Evolutionary conservation across 352 stramenopile species (phyloP).

Genomic region (Globisporangium cylindrosporum): DNA sequence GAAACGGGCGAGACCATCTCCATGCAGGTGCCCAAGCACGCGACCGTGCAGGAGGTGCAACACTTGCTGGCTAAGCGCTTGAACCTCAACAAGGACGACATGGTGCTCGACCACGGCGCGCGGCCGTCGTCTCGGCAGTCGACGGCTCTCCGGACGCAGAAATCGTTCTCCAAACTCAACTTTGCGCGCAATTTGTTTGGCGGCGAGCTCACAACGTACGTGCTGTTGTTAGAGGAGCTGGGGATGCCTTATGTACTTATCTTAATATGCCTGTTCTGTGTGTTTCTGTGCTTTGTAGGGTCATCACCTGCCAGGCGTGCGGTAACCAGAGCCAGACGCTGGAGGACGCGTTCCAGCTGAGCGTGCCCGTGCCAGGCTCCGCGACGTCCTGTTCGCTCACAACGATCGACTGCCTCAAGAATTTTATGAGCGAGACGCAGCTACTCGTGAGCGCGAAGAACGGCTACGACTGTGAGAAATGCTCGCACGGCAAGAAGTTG

Average conservation of each 20-base stretch:
- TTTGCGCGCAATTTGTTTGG: constrained; percentile 62
- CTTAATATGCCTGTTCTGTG: background rate
- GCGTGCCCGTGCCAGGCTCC: constrained; percentile 43
- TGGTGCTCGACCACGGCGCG: constrained; percentile 36
- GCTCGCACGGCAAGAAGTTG: constrained; percentile 33
- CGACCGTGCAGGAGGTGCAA: constrained; percentile 51
- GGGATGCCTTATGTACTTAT: background rate
- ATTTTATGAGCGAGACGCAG: constrained; percentile 46
- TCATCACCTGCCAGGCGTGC: constrained; percentile 45
- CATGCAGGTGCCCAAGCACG: constrained; percentile 43
- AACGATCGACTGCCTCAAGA: constrained; percentile 45
- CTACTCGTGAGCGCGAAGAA: constrained; percentile 50
- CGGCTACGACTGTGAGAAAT: constrained; percentile 72
- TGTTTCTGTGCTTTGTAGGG: constrained; percentile 16
- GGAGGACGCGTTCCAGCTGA: constrained; percentile 65
- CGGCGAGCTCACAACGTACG: constrained; percentile 49
- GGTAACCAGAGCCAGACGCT: constrained; percentile 47
- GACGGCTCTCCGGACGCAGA: constrained; percentile 20
- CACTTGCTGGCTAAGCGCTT: constrained; percentile 51
- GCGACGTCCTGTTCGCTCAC: constrained; percentile 17
- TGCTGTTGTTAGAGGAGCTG: constrained; percentile 1
- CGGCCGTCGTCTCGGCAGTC: constrained; percentile 20
- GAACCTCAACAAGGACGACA: constrained; percentile 51
- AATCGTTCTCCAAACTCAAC: constrained; percentile 52
- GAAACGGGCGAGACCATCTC: constrained; percentile 59